These are phyloP conservation scores for Alternaria sp. DNA, from an alignment of 2,329 filamentous ascomycete genomes.

Conservation along the genomic window DNA sequence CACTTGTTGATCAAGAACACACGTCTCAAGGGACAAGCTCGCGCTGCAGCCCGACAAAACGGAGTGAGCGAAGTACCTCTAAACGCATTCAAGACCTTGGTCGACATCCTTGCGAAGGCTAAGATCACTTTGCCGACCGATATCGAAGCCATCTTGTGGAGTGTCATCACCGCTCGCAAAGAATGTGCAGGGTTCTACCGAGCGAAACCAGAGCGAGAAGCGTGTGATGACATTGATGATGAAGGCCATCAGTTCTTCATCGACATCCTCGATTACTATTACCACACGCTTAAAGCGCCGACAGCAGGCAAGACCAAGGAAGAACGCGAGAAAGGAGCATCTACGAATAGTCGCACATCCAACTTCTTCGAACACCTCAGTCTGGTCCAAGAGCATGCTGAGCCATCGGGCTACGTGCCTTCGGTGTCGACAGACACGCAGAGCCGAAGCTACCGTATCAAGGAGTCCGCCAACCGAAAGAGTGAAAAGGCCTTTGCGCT, in stretches of 20 bases:
- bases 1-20: neutral
- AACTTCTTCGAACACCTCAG: neutral
- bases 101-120: neutral
- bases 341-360: neutral
- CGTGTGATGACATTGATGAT: neutral
- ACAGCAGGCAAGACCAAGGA: neutral
- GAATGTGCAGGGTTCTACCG: neutral
- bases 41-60: neutral
- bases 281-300: neutral
- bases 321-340: neutral
- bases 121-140: neutral
- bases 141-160: neutral
- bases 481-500: neutral
- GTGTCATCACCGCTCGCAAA: neutral
- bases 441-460: neutral
- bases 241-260: neutral
- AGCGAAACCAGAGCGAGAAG: neutral
- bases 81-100: neutral
- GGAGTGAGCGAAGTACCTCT: neutral
- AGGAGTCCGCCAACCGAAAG: neutral
- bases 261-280: neutral
- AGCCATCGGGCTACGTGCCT: neutral
- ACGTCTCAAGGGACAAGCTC: neutral
- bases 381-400: neutral
- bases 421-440: neutral